These are phyloP conservation scores for Phytophthora pisi DNA, from an alignment of 352 stramenopile genomes.

Conservation along the genomic window DNA sequence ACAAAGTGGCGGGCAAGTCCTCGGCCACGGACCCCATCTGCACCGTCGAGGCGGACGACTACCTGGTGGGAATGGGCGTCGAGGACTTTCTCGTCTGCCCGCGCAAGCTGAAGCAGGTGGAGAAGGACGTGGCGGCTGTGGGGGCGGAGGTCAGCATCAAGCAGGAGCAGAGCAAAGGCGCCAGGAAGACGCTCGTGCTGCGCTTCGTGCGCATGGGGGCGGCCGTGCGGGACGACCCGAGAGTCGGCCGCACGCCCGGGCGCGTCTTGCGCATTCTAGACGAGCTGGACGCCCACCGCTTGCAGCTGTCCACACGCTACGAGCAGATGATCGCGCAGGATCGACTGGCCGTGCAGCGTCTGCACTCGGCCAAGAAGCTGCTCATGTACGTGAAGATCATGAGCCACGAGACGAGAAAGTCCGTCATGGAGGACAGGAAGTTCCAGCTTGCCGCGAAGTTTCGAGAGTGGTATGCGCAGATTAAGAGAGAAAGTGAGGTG, in stretches of 20 bases:
- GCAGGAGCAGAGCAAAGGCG: constrained; percentile 27
- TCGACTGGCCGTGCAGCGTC: constrained; percentile 44
- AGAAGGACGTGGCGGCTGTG: constrained; percentile 41
- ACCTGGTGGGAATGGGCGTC: constrained; percentile 83
- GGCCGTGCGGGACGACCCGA: constrained; percentile 41
- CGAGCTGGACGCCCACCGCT: constrained; percentile 36
- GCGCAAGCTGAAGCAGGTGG: constrained; percentile 47
- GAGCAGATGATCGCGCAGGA: constrained; percentile 44
- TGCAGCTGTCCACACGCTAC: constrained; percentile 6
- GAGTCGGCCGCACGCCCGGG: constrained; percentile 45
- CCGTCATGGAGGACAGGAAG: constrained; percentile 45
- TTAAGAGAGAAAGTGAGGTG: constrained; percentile 14
- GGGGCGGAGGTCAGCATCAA: constrained; percentile 23
- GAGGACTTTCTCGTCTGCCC: constrained; percentile 62
- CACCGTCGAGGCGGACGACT: constrained; percentile 92
- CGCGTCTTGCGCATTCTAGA: constrained; percentile 56
- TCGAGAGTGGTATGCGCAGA: constrained; percentile 49
- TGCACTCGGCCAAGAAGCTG: constrained; percentile 69
- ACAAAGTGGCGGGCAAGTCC: constrained; percentile 33
- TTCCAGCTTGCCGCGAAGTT: constrained; percentile 68
- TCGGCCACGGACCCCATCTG: constrained; percentile 58
- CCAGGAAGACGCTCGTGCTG: constrained; percentile 43
- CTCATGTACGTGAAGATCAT: constrained; percentile 64
- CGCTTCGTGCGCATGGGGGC: constrained; percentile 66
- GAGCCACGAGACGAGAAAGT: constrained; percentile 32